These are phyloP conservation scores for Corinectria fuckeliana DNA, from an alignment of 2,329 filamentous ascomycete genomes.

Conservation along the genomic window DNA sequence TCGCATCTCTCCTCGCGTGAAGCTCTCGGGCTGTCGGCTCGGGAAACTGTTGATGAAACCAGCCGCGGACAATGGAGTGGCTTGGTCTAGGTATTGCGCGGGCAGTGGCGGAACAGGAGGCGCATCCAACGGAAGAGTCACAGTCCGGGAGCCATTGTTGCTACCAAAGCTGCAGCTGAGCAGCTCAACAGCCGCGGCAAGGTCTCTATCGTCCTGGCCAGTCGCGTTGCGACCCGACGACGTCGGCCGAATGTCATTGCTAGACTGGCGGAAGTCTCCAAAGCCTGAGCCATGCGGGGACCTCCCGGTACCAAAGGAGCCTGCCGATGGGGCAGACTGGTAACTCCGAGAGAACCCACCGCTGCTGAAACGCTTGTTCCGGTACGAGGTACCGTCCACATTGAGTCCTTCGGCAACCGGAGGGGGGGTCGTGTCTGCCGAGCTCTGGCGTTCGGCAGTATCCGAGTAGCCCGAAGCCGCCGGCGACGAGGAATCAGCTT, in stretches of 20 bases:
- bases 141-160: constrained; percentile 68
- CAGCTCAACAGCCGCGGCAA: constrained; percentile 88
- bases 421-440: constrained; percentile 90
- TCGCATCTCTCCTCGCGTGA: constrained; percentile 65
- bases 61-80: constrained; percentile 61
- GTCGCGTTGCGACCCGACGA: constrained; percentile 79
- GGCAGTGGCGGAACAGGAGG: constrained; percentile 90
- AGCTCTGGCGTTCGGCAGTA: constrained; percentile 78
- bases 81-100: constrained; percentile 74
- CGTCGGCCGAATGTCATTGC: constrained; percentile 76
- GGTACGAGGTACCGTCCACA: constrained; percentile 57
- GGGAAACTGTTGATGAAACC: constrained; percentile 70
- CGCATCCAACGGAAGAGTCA: constrained; percentile 71
- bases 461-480: constrained; percentile 83
- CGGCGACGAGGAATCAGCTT: constrained; percentile 82
- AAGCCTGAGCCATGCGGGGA: constrained; percentile 54
- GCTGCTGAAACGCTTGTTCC: constrained; percentile 66
- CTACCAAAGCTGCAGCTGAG: constrained; percentile 92
- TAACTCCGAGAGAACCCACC: constrained; percentile 77
- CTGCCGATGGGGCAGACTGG: constrained; percentile 70
- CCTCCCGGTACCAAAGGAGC: constrained; percentile 56
- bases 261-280: constrained; percentile 73
- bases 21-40: constrained; percentile 67
- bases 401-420: constrained; percentile 73
- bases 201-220: constrained; percentile 83